Evolutionary conservation across 129 eudicot species (phyloP).

Genomic region (Tagetes erecta): DNA sequence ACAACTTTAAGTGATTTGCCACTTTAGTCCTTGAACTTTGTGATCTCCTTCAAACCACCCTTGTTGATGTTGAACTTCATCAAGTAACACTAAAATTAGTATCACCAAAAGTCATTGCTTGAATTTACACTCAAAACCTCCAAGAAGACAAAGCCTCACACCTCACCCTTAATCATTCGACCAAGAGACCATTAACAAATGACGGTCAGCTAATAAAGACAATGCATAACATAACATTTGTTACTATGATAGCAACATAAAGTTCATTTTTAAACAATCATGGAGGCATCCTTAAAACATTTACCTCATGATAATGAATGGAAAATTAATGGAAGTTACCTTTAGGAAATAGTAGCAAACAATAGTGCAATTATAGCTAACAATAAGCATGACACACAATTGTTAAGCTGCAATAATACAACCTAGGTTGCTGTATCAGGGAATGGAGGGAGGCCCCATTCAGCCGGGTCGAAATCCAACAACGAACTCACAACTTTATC

Average conservation of each 20-base stretch:
- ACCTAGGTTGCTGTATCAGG: constrained; percentile 34
- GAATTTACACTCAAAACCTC: too few species aligned
- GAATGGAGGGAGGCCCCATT: constrained; percentile 90
- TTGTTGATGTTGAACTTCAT: too few species aligned
- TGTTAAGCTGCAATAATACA: background rate
- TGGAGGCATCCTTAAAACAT: background rate
- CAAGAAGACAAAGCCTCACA: too few species aligned
- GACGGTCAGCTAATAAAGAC: too few species aligned
- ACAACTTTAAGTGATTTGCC: too few species aligned
- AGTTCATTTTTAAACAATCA: background rate
- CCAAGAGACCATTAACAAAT: too few species aligned
- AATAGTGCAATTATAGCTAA: background rate
- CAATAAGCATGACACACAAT: constrained; percentile 6
- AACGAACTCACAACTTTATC: constrained; percentile 79
- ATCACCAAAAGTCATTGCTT: too few species aligned
- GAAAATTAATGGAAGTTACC: background rate
- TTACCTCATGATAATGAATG: background rate
- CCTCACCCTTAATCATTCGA: too few species aligned
- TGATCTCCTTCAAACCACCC: too few species aligned
- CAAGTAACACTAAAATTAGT: too few species aligned
- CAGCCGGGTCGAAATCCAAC: constrained; percentile 71
- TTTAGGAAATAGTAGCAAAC: background rate
- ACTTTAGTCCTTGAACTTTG: too few species aligned
- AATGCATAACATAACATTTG: too few species aligned
- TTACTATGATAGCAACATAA: background rate